Percentiles rank a stretch among this genome's conserved stretches.
Evolutionary conservation across 2,329 filamentous ascomycete species (phyloP).

Genomic region (Juglanconis oblonga): DNA sequence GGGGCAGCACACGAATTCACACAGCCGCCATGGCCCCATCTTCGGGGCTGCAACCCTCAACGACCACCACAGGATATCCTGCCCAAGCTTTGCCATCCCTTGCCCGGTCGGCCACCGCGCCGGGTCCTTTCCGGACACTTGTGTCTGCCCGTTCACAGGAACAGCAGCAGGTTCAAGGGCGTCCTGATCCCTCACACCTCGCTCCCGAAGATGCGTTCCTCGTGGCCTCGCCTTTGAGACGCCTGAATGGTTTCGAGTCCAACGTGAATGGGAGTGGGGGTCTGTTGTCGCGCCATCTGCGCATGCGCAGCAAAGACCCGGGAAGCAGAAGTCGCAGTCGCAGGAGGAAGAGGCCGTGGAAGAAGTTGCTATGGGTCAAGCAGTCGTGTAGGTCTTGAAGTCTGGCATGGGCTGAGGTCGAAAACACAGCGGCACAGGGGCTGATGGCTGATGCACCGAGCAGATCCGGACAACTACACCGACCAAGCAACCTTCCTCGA

Average conservation of each 20-base stretch:
- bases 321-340: constrained; percentile 63
- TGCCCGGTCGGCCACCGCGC: constrained; percentile 39
- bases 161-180: constrained; percentile 23
- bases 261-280: constrained; percentile 23
- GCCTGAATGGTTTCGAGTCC: constrained; percentile 38
- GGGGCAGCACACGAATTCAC: constrained; percentile 6
- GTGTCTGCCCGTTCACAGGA: not conserved
- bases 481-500: constrained; percentile 96
- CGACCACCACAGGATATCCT: too few relatives aligned
- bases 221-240: constrained; percentile 58
- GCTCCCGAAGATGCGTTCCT: constrained; percentile 83
- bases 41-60: constrained; percentile 27
- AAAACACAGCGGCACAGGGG: too few relatives aligned
- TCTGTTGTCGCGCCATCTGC: constrained; percentile 35
- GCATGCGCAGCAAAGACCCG: constrained; percentile 45
- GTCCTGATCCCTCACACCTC: constrained; percentile 64
- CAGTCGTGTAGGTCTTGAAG: constrained; percentile 68
- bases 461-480: constrained; percentile 98
- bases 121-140: constrained; percentile 26
- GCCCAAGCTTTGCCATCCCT: too few relatives aligned
- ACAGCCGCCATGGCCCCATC: constrained; percentile 28
- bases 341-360: constrained; percentile 74
- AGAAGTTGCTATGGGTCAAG: constrained; percentile 97
- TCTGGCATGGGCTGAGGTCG: not conserved
- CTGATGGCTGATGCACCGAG: not conserved